A percentile compares a stretch with the other conserved stretches of the same genome.
phyloP scores from a whole-genome alignment of 2,329 filamentous ascomycete species.

The Cladosporium oxysporum region DNA sequence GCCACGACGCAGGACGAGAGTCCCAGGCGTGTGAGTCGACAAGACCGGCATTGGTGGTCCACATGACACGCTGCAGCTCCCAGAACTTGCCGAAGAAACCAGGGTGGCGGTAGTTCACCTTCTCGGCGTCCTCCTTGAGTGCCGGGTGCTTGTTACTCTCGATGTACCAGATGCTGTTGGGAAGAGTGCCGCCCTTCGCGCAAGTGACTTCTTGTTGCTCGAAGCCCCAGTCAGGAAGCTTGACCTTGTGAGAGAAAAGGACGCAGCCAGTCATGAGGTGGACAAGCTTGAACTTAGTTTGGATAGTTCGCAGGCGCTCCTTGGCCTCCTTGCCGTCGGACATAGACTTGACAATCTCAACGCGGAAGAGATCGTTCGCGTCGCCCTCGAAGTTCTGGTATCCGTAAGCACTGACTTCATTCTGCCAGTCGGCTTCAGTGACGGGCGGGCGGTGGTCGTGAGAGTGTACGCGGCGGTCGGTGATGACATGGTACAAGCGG shows the following conservation, averaged over 20 bases:
- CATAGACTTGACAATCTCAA: conserved; percentile 91
- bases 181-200: conserved; percentile 83
- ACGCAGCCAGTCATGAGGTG: conserved; percentile 97
- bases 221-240: conserved; percentile 95
- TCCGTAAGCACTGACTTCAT: conserved; percentile 76
- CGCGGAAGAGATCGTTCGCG: conserved; percentile 91
- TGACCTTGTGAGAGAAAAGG: conserved; percentile 98
- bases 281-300: conserved; percentile 93
- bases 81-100: conserved; percentile 98
- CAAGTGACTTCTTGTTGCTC: conserved; percentile 99
- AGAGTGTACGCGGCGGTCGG: conserved; percentile 88
- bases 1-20: conserved; percentile 91
- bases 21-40: conserved; percentile 98
- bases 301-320: conserved; percentile 84
- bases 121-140: conserved; percentile 75
- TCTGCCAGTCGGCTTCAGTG: conserved; percentile 69
- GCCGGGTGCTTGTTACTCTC: conserved; percentile 85
- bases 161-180: conserved; percentile 97
- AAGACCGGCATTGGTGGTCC: conserved; percentile 94
- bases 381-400: conserved; percentile 97
- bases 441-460: conserved; percentile 89
- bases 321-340: conserved; percentile 78
- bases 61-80: conserved; percentile 98
- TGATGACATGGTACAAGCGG: conserved; percentile 79
- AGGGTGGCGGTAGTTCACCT: conserved; percentile 92